phyloP scores from a whole-genome alignment of 2,329 filamentous ascomycete genomes.

The Trichoderma brevicompactum region DNA sequence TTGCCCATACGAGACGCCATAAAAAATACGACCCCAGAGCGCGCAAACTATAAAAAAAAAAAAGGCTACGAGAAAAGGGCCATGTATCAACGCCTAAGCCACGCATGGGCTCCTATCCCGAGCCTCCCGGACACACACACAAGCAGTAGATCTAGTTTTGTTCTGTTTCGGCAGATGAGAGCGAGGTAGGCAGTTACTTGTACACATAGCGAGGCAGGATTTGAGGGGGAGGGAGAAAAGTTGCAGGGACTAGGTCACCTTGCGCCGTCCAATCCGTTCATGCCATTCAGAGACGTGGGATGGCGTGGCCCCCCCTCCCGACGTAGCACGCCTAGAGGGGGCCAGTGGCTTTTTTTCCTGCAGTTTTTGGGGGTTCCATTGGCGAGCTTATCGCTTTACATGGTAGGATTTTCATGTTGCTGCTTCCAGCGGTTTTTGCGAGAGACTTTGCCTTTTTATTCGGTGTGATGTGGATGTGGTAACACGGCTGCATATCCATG shows the following conservation, averaged over 20 bases:
- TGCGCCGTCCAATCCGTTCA: slow-evolving; percentile 7
- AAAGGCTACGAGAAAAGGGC: no score
- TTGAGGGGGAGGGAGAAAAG: background rate
- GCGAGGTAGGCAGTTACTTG: background rate
- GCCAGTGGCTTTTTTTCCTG: background rate
- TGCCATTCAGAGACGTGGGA: slow-evolving; percentile 4
- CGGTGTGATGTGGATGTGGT: no score
- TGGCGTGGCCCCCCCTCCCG: background rate
- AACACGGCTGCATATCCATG: no score
- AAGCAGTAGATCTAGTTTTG: background rate
- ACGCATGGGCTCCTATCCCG: slow-evolving; percentile 10
- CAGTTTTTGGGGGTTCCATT: background rate
- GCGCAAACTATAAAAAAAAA: slow-evolving; percentile 7
- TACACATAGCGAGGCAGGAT: slow-evolving; percentile 1
- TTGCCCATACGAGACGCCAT: background rate
- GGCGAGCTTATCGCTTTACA: background rate
- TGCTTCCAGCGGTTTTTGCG: no score
- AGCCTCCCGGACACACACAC: slow-evolving; percentile 11
- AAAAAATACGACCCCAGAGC: background rate
- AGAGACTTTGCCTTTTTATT: no score
- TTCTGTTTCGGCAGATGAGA: slow-evolving; percentile 1
- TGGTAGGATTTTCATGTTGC: no score
- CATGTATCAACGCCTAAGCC: slow-evolving; percentile 12
- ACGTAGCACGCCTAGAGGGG: no score
- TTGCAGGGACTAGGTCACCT: slow-evolving; percentile 9